A percentile compares a stretch with the other conserved stretches of the same genome.
Evolutionary conservation across 352 stramenopile species (phyloP).

Genomic region (Globisporangium uncinulatum): DNA sequence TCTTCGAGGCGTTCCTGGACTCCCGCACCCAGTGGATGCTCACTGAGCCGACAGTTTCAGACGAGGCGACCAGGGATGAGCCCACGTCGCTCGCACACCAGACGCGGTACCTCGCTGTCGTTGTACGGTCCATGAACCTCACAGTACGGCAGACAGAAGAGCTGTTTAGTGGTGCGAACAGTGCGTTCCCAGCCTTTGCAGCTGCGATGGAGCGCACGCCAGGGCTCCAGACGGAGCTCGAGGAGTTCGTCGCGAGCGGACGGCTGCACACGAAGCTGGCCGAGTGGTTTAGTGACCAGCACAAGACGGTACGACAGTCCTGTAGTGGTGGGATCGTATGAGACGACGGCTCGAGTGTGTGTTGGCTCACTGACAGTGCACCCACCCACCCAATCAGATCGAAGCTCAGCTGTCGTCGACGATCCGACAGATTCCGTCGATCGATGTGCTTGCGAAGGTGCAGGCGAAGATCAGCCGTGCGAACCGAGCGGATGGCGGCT

Average conservation of each 20-base stretch:
- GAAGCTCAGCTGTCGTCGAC: slow-evolving; percentile 27
- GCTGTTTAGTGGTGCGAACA: slow-evolving; percentile 36
- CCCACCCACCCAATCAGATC: slow-evolving; percentile 29
- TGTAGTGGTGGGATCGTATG: too few relatives aligned
- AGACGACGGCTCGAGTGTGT: too few relatives aligned
- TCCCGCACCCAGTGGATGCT: slow-evolving; percentile 58
- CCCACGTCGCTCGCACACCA: slow-evolving; percentile 12
- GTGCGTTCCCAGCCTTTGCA: slow-evolving; percentile 17
- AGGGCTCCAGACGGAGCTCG: slow-evolving; percentile 22
- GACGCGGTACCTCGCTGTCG: slow-evolving; percentile 36
- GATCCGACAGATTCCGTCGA: slow-evolving; percentile 53
- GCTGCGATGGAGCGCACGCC: slow-evolving; percentile 19
- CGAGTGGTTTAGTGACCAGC: slow-evolving; percentile 31
- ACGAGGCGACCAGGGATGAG: slow-evolving; percentile 6
- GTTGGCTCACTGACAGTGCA: too few relatives aligned
- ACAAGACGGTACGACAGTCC: slow-evolving; percentile 40
- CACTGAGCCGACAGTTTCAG: neutral
- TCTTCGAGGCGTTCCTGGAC: slow-evolving; percentile 44
- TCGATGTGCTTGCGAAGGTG: slow-evolving; percentile 46
- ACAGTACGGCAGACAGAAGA: slow-evolving; percentile 49
- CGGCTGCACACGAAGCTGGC: slow-evolving; percentile 21
- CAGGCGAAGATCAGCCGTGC: slow-evolving; percentile 48
- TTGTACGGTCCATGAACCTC: slow-evolving; percentile 53
- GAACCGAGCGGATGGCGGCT: slow-evolving; percentile 29
- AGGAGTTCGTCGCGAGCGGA: slow-evolving; percentile 26